Evolutionary conservation across 163 green algal genomes (phyloP), one percentile per base, ranked within the genome.

Genomic region (Chloromonas sp.): DNA sequence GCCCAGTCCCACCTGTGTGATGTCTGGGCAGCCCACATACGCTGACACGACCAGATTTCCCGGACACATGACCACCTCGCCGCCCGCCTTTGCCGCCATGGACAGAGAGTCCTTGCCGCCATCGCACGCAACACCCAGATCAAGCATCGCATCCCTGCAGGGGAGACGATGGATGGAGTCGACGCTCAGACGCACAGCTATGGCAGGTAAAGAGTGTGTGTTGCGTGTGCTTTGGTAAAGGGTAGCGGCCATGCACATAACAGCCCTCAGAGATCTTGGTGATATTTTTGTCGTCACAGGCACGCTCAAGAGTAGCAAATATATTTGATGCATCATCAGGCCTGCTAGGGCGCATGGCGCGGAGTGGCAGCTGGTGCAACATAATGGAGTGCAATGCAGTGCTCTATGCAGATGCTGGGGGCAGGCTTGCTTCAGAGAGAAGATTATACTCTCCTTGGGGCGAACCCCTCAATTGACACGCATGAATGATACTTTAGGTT

Each of bases 31-130:
- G 85, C 92, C 92, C 60, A 98, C 97, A 86, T 99, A 99, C 14
- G 94, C 91, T 61, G 89, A 96, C 66, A 99, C 93, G 5, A 99
- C 97, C 61, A 99, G 91, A 89, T 98, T 98, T 78, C 97, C 97
- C 0, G 97, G 97, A 0, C 95, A 94, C 94, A 98, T 98, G 61
- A 99, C 97, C 0, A 89, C 95, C 91, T 99, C 96, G 13, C 92
- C 93, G 61, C 88, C 92, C 0, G 96, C 96, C 5, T 86, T 84
- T 0, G 97, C 97, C 0, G 97, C 97, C 97, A 99, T 99, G 82
- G 95, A 98, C 5, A 99, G 92, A 57, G 91, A 97, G 92, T 99
- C 97, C 92, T 99, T 99, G 85, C 97, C 97, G 84, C 97, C 97
- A 86, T 99, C 97, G 82, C 97, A 97, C 0, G 97, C 97, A 60